These are phyloP conservation scores for Scheffersomyces ergatensis DNA, from an alignment of 805 yeast genomes.

Conservation along the genomic window DNA sequence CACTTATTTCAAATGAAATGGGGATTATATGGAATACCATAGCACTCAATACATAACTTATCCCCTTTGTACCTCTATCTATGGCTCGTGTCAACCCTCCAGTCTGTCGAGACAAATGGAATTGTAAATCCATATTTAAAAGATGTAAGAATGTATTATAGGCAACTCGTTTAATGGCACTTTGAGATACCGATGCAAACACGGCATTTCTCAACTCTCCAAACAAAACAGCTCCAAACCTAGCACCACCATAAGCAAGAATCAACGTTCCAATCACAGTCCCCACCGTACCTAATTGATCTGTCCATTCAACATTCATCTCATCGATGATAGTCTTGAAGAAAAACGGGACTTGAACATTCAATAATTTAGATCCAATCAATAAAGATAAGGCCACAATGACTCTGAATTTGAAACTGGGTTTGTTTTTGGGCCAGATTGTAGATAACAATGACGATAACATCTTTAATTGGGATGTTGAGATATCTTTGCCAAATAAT, in stretches of 20 bases:
- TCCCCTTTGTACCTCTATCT: slow-evolving; percentile 97
- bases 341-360: slow-evolving; percentile 94
- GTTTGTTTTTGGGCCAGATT: slow-evolving; percentile 77
- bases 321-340: slow-evolving; percentile 84
- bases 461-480: slow-evolving; percentile 51
- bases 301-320: slow-evolving; percentile 86
- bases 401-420: slow-evolving; percentile 69
- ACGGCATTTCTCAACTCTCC: slow-evolving; percentile 95
- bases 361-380: slow-evolving; percentile 77
- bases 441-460: slow-evolving; percentile 63
- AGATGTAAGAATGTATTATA: slow-evolving; percentile 82
- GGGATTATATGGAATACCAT: slow-evolving; percentile 98
- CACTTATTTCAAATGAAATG: slow-evolving; percentile 83
- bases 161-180: slow-evolving; percentile 89
- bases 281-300: slow-evolving; percentile 57
- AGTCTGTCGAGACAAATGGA: slow-evolving; percentile 88
- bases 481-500: slow-evolving; percentile 26
- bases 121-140: slow-evolving; percentile 78
- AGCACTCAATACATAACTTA: slow-evolving; percentile 85
- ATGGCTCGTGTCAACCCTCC: slow-evolving; percentile 96
- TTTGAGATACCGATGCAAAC: slow-evolving; percentile 93
- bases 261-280: slow-evolving; percentile 68
- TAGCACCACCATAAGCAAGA: slow-evolving; percentile 86
- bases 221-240: slow-evolving; percentile 91
- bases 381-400: slow-evolving; percentile 69